A percentile compares a stretch with the other conserved stretches of the same genome.
These are phyloP conservation scores for Ganoderma meredithae DNA, from an alignment of 1,284 basidiomycete species.

Conservation along the genomic window DNA sequence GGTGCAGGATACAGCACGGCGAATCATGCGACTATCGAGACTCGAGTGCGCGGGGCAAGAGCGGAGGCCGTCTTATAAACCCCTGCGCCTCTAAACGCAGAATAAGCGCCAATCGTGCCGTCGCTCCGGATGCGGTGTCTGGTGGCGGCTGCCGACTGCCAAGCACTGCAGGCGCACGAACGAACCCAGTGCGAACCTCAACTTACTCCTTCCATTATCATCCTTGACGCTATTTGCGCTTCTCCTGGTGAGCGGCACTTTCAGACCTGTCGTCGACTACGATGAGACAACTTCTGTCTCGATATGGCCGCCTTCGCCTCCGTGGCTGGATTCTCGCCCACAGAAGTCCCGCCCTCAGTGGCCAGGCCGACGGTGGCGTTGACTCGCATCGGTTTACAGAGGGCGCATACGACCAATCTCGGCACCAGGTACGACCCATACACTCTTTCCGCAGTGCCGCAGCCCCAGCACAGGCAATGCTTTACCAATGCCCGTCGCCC, in stretches of 20 bases:
- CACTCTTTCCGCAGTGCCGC: not conserved
- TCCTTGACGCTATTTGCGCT: not conserved
- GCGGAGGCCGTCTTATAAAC: not conserved
- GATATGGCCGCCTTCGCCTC: not conserved
- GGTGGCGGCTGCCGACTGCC: not conserved
- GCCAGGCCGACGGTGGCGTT: not conserved
- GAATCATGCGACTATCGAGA: conserved; percentile 12
- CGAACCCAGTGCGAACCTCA: not conserved
- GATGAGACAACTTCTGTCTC: not conserved
- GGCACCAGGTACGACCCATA: not conserved
- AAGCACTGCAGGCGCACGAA: not conserved
- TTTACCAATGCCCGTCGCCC: not conserved
- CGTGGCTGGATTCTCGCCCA: not conserved
- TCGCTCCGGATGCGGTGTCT: not conserved
- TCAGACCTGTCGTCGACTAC: not conserved
- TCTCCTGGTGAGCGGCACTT: not conserved
- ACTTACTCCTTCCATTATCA: not conserved
- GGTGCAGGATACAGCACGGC: conserved; percentile 6
- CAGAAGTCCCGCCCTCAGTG: not conserved
- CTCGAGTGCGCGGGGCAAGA: not conserved
- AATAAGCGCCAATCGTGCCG: not conserved
- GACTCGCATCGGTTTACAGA: not conserved
- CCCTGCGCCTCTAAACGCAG: not conserved
- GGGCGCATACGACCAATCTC: not conserved
- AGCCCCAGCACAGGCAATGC: not conserved